Conservation (phyloP, 1,139 yeast species). For the Arxiozyma heterogenica region DNA sequence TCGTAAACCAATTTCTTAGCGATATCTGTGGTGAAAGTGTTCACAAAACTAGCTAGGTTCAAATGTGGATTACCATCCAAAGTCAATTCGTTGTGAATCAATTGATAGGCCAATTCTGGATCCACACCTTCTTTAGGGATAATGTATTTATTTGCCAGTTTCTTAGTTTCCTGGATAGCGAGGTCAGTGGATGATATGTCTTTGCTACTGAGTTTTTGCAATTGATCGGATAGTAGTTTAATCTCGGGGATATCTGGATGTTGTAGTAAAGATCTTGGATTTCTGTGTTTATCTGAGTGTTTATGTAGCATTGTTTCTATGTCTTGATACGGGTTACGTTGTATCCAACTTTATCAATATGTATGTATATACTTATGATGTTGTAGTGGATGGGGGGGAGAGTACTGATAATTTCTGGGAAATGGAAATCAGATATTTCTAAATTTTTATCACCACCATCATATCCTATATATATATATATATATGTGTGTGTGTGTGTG, state of each 20-base stretch:
- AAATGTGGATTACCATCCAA: slow-evolving; percentile 79
- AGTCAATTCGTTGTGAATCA: slow-evolving; percentile 63
- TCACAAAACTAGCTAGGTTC: slow-evolving; percentile 84
- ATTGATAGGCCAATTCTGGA: slow-evolving; percentile 46
- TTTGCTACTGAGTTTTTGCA: slow-evolving; percentile 10
- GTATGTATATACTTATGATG: neutral
- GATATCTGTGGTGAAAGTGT: slow-evolving; percentile 52
- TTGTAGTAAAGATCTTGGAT: slow-evolving; percentile 8
- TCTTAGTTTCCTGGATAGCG: neutral
- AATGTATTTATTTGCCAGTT: slow-evolving; percentile 35
- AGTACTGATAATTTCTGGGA: no score
- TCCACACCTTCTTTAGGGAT: slow-evolving; percentile 52
- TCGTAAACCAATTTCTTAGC: slow-evolving; percentile 49
- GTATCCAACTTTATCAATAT: no score
- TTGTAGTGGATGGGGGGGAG: no score
- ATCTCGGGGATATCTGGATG: slow-evolving; percentile 13
- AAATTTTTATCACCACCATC: no score
- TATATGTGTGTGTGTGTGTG: no score
- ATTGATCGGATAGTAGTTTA: slow-evolving; percentile 13
- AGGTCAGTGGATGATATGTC: slow-evolving; percentile 3
- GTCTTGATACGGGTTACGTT: neutral
- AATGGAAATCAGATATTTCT: no score
- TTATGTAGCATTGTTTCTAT: slow-evolving; percentile 16
- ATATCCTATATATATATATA: no score
- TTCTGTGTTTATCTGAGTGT: slow-evolving; percentile 11